phyloP scores from a whole-genome alignment of 345 rosid genomes.

The Eucalyptus pumila region DNA sequence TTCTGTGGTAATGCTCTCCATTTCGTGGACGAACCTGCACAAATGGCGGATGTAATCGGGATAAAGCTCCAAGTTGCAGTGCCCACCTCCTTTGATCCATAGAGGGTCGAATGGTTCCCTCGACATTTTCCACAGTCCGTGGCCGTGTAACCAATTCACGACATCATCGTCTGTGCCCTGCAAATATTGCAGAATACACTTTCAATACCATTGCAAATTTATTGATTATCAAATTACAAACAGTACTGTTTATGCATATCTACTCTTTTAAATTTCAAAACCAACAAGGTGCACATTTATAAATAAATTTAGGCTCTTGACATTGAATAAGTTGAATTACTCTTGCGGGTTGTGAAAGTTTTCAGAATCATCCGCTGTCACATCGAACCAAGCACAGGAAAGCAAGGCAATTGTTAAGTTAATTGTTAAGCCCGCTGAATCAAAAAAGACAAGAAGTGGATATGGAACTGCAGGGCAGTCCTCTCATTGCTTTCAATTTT shows the following conservation, averaged over 20 bases:
- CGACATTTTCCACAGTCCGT: constrained; percentile 84
- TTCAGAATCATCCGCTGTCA: background rate
- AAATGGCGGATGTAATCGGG: constrained; percentile 90
- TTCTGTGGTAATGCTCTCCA: constrained; percentile 73
- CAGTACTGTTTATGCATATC: background rate
- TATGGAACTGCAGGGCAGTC: background rate
- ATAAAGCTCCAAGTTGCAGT: constrained; percentile 92
- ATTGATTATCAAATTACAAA: background rate
- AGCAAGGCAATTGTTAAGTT: background rate
- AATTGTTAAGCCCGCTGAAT: background rate
- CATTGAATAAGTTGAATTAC: background rate
- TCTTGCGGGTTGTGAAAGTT: background rate
- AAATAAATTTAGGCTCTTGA: background rate
- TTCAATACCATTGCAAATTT: background rate
- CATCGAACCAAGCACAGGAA: background rate
- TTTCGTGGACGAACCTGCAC: constrained; percentile 66
- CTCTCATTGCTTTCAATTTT: background rate
- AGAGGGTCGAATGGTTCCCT: constrained; percentile 88
- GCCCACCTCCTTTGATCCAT: constrained; percentile 99
- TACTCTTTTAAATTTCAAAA: background rate
- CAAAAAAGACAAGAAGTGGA: background rate
- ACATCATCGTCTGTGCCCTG: constrained; percentile 99
- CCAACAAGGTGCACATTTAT: background rate
- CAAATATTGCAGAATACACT: background rate
- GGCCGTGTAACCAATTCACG: constrained; percentile 94